Percentiles rank a stretch among this genome's conserved stretches.
Conservation (phyloP, 306 rosid species). For the Pterocarpus santalinus region DNA sequence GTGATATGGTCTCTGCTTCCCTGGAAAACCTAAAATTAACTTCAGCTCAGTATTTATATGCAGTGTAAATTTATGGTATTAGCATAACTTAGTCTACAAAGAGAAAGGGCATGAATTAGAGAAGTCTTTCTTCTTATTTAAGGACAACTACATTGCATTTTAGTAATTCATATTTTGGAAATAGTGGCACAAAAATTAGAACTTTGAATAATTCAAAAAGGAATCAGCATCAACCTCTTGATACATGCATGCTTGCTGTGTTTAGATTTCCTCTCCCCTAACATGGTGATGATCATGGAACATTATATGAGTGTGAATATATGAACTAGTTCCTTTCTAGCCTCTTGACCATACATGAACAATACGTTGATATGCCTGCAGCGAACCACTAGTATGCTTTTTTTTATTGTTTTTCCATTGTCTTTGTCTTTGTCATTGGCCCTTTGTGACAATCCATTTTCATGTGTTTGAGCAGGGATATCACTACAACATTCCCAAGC, state of each 20-base stretch:
- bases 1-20: neutral
- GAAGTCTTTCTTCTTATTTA: neutral
- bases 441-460: conserved; percentile 29
- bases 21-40: neutral
- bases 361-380: no score
- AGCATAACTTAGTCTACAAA: neutral
- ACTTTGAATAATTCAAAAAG: neutral
- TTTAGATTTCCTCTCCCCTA: no score
- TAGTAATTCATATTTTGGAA: neutral
- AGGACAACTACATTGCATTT: neutral
- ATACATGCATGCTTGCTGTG: no score
- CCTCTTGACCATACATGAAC: no score
- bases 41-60: neutral
- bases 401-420: no score
- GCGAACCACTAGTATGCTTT: no score
- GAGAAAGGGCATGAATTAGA: neutral
- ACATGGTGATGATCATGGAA: no score
- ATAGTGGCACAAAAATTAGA: neutral
- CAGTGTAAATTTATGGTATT: neutral
- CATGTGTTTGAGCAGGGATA: conserved; percentile 72
- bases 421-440: neutral
- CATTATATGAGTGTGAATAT: no score
- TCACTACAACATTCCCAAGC: conserved; percentile 95
- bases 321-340: no score
- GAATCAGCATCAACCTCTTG: neutral